phyloP scores from a whole-genome alignment of 176 grass and related monocot species.

The Zoysia japonica region DNA sequence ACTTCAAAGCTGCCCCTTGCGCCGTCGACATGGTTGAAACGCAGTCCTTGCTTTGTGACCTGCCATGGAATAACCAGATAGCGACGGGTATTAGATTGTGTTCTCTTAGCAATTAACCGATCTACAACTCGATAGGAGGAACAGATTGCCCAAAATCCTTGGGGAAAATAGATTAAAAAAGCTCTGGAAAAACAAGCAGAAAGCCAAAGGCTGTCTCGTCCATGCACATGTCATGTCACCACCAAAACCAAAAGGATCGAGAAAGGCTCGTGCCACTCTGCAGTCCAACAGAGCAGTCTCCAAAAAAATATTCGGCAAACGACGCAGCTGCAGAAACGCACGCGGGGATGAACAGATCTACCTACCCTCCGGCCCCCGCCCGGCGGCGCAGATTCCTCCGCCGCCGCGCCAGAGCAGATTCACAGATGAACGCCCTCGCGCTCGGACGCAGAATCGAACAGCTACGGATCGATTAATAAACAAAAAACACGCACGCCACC shows the following conservation, averaged over 20 bases:
- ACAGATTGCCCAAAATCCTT: conserved; percentile 2
- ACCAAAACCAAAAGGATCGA: conserved; percentile 35
- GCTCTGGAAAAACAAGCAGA: conserved; percentile 16
- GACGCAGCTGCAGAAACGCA: conserved; percentile 1
- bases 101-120: conserved; percentile 2
- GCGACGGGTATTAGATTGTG: conserved; percentile 32
- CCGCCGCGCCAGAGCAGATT: conserved; percentile 29
- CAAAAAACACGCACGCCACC: conserved; percentile 18
- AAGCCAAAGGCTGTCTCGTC: conserved; percentile 37
- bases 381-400: conserved; percentile 41
- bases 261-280: conserved; percentile 34
- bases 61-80: conserved; percentile 37
- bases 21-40: conserved; percentile 68
- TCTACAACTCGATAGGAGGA: neutral
- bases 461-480: conserved; percentile 32
- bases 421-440: conserved; percentile 18
- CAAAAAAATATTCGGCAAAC: conserved; percentile 3
- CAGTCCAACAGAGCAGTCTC: conserved; percentile 32
- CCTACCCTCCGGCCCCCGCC: conserved; percentile 22
- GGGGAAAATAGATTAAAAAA: conserved; percentile 6
- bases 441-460: conserved; percentile 29
- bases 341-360: conserved; percentile 56
- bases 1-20: conserved; percentile 62
- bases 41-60: conserved; percentile 26
- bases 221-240: conserved; percentile 46